Evolutionary conservation across 208 protist species (phyloP), one percentile per base, ranked within the genome.

Genomic region (Crithidia acanthocephali): DNA sequence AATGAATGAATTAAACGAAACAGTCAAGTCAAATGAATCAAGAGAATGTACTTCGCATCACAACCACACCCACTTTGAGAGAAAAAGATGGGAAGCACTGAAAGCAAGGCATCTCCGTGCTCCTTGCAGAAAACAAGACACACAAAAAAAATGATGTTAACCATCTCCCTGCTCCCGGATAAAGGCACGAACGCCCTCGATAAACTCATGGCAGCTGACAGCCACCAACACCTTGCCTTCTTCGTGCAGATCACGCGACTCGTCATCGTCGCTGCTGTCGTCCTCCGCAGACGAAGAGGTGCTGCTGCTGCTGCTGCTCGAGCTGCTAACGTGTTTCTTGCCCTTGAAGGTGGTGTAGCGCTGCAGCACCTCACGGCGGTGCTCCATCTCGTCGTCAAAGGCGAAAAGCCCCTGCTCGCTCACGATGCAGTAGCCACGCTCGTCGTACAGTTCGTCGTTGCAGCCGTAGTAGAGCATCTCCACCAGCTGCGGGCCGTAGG

Each of bases 391-490:
- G 32, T 59, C 72, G 9, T 87, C 86, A 67, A 95, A 95, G 30
- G 81, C 72, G 23, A 93, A 78, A 11, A 95, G 79, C 2, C 82
- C 83, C 35, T 91, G 73, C 13, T 80, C 86, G 35, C 77, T 91
- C 32, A 95, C 86, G 37, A 94, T 91, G 73, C 91, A 95, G 73
- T 91, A 95, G 20, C 84, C 86, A 20, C 87, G 84, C 64, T 87
- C 79, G 32, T 87, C 63, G 61, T 92, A 94, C 27, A 92, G 56
- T 10, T 84, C 83, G 13, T 90, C 80, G 23, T 91, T 79, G 68
- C 88, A 93, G 64, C 76, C 79, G 67, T 86, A 90, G 75, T 91
- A 91, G 5, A 95, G 79, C 45, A 80, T 74, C 73, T 92, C 82
- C 52, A 94, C 53, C 51, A 95, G 73, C 68, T 80, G 56, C 42